A percentile compares a stretch with the other conserved stretches of the same genome.
phyloP scores from a whole-genome alignment of 345 rosid genomes.

The Eucalyptus rudis region DNA sequence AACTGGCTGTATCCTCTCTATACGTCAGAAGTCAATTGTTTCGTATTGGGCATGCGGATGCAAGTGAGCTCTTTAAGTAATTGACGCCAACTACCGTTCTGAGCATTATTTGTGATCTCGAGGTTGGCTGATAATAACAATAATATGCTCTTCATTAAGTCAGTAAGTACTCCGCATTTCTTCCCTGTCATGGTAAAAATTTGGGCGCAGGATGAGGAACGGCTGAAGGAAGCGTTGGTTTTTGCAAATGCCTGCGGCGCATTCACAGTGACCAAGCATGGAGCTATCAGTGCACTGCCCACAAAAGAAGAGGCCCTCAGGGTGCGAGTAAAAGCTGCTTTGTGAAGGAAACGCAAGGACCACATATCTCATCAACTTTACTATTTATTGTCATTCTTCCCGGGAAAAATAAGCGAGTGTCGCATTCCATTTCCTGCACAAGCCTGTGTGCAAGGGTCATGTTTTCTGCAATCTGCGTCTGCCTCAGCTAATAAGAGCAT shows the following conservation, averaged over 20 bases:
- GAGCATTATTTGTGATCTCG: neutral
- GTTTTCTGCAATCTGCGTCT: neutral
- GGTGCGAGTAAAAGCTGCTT: conserved; percentile 6
- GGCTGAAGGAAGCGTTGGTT: conserved; percentile 52
- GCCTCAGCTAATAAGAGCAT: neutral
- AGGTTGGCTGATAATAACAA: neutral
- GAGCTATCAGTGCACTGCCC: conserved; percentile 88
- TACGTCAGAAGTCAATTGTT: neutral
- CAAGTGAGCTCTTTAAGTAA: neutral
- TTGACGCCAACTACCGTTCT: neutral
- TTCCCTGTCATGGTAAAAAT: neutral
- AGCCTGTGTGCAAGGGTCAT: neutral
- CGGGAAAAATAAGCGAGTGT: neutral
- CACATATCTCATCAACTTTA: neutral
- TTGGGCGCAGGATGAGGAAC: conserved; percentile 56
- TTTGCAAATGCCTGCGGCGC: conserved; percentile 89
- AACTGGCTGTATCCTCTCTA: neutral
- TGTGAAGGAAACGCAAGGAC: neutral
- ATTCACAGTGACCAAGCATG: conserved; percentile 70
- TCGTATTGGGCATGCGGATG: neutral
- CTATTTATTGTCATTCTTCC: neutral
- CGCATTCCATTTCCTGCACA: neutral
- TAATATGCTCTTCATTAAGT: neutral
- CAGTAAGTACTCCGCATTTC: neutral
- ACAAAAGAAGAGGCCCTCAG: conserved; percentile 54